phyloP scores from a whole-genome alignment of 129 eudicot genomes.

The Centrapalus pauciflorus region DNA sequence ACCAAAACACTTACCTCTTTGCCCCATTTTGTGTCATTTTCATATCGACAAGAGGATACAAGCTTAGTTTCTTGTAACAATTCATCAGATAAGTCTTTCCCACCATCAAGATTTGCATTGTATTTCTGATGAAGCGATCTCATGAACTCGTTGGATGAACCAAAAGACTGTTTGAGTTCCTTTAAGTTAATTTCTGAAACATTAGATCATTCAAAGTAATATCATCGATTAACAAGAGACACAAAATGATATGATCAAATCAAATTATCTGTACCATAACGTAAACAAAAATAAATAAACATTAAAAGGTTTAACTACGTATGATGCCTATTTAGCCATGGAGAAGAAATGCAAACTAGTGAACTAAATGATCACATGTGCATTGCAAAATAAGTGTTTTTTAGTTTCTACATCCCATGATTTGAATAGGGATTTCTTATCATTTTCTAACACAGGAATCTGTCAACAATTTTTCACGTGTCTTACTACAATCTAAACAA shows the following conservation, averaged over 20 bases:
- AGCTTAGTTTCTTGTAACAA: constrained; percentile 20
- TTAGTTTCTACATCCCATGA: not conserved
- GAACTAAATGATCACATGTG: too few relatives aligned
- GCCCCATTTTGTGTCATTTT: constrained; percentile 47
- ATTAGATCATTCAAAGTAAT: not conserved
- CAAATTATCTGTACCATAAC: too few relatives aligned
- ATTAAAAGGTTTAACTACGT: too few relatives aligned
- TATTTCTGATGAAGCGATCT: constrained; percentile 12
- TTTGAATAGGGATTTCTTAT: not conserved
- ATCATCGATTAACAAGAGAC: not conserved
- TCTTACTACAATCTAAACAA: too few relatives aligned
- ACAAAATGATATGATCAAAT: not conserved
- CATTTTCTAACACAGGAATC: too few relatives aligned
- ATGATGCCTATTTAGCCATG: too few relatives aligned
- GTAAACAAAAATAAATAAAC: too few relatives aligned
- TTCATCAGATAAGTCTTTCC: constrained; percentile 3
- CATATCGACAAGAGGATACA: constrained; percentile 39
- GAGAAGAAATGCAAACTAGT: too few relatives aligned
- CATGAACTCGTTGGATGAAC: constrained; percentile 40
- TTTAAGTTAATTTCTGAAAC: constrained; percentile 14
- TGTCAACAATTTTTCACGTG: too few relatives aligned
- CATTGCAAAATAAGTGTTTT: too few relatives aligned
- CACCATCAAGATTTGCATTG: not conserved
- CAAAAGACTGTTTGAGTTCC: constrained; percentile 24
- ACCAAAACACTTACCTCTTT: constrained; percentile 32